Evolutionary conservation across 495 filamentous ascomycete species (phyloP), one percentile per base, ranked within the genome.

Genomic region (Sabuloglossum arenarium): DNA sequence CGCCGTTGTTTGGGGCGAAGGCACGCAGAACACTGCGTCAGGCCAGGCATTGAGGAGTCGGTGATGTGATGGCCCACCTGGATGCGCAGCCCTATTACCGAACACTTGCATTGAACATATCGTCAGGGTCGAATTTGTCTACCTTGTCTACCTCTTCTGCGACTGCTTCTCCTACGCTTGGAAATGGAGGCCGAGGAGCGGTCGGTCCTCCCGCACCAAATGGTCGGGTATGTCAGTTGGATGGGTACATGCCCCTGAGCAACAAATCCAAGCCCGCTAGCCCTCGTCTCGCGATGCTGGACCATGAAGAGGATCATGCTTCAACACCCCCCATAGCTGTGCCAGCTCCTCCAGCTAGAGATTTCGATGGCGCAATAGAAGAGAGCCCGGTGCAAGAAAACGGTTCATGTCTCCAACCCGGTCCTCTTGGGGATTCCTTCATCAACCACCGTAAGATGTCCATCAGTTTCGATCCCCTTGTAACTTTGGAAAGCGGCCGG

Each of bases 381-480:
- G 39, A 43, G 9, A 12, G 6, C 19, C 16, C n/a, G 3, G 9
- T 12, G 9, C 16, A 43, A 21, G 39, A 23, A 10, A 10, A 23
- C 19, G 39, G 21, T 16, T 5, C 16, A 43, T 10, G 9, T n/a
- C 5, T n/a, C 3, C 16, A 43, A 23, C 39, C 39, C 21, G 5
- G 3, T 10, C 11, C 34, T 1, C 4, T 4, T 16, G 19, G 12
- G 10, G n/a, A 43, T 21, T 0, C 39, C 39, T 16, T 5, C 19
- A 4, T 1, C 39, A 16, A 43, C 9, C 39, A 10, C 14, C 60
- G 70, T 27, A 61, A 59, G 47, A 58, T 59, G 21, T 70, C 71
- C 57, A 69, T 73, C 51, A 65, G 62, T 51, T 73, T 73, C 56
- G 64, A 67, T 54, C 58, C 65, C 9, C 56, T 62, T 39, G 71